Evolutionary conservation across 1,139 yeast genomes (phyloP), one percentile per base, ranked within the genome.

Genomic region (Candida dubliniensis): DNA sequence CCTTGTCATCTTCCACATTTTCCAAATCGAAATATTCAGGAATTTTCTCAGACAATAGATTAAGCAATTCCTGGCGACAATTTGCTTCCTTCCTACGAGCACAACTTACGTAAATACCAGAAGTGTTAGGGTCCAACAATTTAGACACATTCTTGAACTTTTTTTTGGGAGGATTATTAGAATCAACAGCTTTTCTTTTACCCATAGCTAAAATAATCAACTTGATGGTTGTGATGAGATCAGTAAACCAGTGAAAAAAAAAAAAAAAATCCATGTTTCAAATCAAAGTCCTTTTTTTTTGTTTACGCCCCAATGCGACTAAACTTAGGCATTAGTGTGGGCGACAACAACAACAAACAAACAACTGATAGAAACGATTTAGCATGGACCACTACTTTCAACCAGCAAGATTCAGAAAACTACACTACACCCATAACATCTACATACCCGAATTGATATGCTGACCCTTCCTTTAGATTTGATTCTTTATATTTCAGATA

Each of bases 21-120:
- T 62, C 63, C 32, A 72, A 55, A 44, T 75, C 75, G 45, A 77
- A 83, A 47, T 74, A 74, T 53, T 80, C 79, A 46, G 77, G 79
- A 12, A 79, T 66, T 50, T 81, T 81, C 41, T 79, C 75, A 43
- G 67, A 59, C 45, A 91, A 77, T 31, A 90, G 64, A 44, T 75
- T 67, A 54, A 80, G 74, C 55, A 91, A 68, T 62, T 91, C 98
- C 47, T 81, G 79, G 15, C 84, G 78, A 54, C 96, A 87, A 45
- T 78, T 81, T 47, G 77, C 74, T 63, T 91, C 96, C 52, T 84
- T 81, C 36, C 87, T 85, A 55, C 96, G 74, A 41, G 80, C 76
- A 63, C 97, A 88, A 0, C 96, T 87, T 18, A 90, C 96, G 64
- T 84, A 93, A 1, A 88, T 71, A 1, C 98, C 96, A 37, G 84